Evolutionary conservation across 306 rosid genomes (phyloP).

Genomic region (Lathyrus aphaca): DNA sequence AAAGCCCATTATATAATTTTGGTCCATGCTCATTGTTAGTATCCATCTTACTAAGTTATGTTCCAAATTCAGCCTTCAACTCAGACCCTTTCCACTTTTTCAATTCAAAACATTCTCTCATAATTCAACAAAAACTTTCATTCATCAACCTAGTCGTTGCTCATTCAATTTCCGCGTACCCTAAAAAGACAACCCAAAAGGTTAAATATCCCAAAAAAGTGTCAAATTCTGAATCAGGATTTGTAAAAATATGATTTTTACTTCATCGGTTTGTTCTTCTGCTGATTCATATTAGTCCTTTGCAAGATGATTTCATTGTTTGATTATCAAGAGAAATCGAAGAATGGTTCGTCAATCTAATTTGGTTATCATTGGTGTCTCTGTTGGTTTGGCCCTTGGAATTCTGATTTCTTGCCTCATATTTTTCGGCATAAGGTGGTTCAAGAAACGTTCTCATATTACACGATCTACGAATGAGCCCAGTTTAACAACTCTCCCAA

Average conservation of each 20-base stretch:
- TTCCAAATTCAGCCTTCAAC: conserved; percentile 40
- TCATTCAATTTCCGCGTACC: conserved; percentile 28
- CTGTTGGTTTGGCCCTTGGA: conserved; percentile 78
- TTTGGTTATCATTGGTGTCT: conserved; percentile 77
- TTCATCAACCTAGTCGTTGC: conserved; percentile 29
- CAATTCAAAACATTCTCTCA: background rate
- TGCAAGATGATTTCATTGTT: conserved; percentile 54
- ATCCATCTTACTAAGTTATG: too few relatives aligned
- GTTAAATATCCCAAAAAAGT: background rate
- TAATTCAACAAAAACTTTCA: too few relatives aligned
- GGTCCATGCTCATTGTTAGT: too few relatives aligned
- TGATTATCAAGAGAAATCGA: conserved; percentile 54
- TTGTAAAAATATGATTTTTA: too few relatives aligned
- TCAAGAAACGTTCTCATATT: too few relatives aligned
- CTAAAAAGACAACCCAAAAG: background rate
- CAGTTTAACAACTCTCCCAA: too few relatives aligned
- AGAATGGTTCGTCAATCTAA: conserved; percentile 70
- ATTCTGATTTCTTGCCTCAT: too few relatives aligned
- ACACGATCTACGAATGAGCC: too few relatives aligned
- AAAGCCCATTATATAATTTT: too few relatives aligned
- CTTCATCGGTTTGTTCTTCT: conserved; percentile 24
- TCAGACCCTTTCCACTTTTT: conserved; percentile 28
- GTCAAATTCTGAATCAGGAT: conserved; percentile 27
- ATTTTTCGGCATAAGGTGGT: too few relatives aligned
- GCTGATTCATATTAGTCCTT: conserved; percentile 38